A percentile compares a stretch with the other conserved stretches of the same genome.
These are phyloP conservation scores for Eremothecium sinecaudum DNA, from an alignment of 1,139 yeast species.

Conservation along the genomic window DNA sequence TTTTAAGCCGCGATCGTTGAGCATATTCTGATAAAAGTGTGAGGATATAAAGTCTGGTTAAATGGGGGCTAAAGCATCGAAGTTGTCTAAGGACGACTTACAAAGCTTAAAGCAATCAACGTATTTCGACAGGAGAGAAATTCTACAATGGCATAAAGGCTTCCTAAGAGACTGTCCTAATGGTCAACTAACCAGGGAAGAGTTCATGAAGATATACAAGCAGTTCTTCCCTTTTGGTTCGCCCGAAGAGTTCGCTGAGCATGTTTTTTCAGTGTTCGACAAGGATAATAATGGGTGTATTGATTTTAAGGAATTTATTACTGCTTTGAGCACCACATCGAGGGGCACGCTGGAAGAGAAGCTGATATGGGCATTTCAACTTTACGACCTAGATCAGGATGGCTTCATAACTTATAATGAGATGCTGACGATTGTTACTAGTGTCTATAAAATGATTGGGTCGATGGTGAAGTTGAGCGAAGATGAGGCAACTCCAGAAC, in stretches of 20 bases:
- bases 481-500: constrained; percentile 90
- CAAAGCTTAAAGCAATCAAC: constrained; percentile 77
- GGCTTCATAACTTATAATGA: constrained; percentile 72
- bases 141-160: constrained; percentile 98
- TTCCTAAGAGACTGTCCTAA: constrained; percentile 88
- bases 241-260: constrained; percentile 83
- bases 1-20: too few species aligned
- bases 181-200: constrained; percentile 80
- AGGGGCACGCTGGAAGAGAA: constrained; percentile 85
- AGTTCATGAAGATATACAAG: constrained; percentile 83
- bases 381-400: constrained; percentile 73
- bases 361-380: constrained; percentile 74
- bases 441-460: constrained; percentile 94
- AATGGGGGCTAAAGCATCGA: constrained; percentile 96
- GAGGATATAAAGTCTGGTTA: too few species aligned
- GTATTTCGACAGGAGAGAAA: constrained; percentile 83
- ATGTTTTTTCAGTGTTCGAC: constrained; percentile 84
- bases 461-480: constrained; percentile 84
- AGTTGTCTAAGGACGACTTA: constrained; percentile 83
- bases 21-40: too few species aligned
- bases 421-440: constrained; percentile 65
- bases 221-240: constrained; percentile 99
- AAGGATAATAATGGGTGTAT: constrained; percentile 70
- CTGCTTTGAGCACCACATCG: constrained; percentile 79
- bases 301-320: constrained; percentile 87